Conservation (phyloP, 2,329 filamentous ascomycete genomes). For the Aureobasidium sp. region DNA sequence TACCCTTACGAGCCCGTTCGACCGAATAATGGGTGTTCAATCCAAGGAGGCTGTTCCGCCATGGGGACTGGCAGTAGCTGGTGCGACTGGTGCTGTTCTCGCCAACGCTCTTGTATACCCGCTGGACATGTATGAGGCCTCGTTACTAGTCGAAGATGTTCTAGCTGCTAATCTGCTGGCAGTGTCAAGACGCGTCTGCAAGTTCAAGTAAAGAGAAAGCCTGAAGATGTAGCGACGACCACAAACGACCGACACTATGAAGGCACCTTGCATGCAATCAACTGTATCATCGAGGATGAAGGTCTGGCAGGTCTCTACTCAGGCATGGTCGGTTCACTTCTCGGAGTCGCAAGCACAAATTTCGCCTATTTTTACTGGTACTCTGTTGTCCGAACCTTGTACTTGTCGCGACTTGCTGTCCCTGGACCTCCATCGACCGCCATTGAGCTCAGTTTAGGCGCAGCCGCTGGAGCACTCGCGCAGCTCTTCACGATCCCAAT, state of each 20-base stretch:
- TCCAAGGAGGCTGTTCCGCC: conserved; percentile 71
- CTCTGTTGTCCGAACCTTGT: conserved; percentile 75
- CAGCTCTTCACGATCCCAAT: conserved; percentile 97
- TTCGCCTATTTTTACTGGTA: conserved; percentile 99
- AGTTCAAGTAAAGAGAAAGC: conserved; percentile 70
- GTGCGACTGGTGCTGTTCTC: conserved; percentile 84
- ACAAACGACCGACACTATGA: conserved; percentile 66
- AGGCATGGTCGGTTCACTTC: conserved; percentile 75
- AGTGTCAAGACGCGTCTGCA: conserved; percentile 96
- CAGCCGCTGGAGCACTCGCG: conserved; percentile 79
- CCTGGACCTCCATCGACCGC: conserved; percentile 63
- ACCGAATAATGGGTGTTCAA: conserved; percentile 43
- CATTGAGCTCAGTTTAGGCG: conserved; percentile 76
- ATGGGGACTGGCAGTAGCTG: conserved; percentile 88
- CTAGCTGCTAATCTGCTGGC: conserved; percentile 16
- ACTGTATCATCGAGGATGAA: conserved; percentile 74
- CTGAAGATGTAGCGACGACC: conserved; percentile 36
- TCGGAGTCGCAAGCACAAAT: conserved; percentile 94
- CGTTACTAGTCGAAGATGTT: neutral
- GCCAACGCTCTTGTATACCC: conserved; percentile 96
- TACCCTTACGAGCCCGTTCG: neutral
- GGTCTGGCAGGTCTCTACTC: conserved; percentile 78
- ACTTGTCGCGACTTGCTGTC: conserved; percentile 47
- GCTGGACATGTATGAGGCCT: conserved; percentile 73
- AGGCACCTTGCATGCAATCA: conserved; percentile 81